Base-by-base conservation (phyloP, 768 basidiomycete species). In the Lentinula sp. region DNA sequence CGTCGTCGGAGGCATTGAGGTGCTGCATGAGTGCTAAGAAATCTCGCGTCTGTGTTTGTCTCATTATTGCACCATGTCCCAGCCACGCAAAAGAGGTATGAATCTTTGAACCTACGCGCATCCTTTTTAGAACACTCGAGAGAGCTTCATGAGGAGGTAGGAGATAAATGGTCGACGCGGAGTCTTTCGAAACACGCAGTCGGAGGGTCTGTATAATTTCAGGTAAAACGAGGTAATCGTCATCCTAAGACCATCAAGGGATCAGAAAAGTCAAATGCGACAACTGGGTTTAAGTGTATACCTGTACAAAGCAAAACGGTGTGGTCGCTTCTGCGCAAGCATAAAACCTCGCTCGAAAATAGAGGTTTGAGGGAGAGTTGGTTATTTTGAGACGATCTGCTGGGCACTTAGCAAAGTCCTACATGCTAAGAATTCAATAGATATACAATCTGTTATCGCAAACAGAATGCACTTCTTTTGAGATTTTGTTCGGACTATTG, bases 11-110 rank as follows among this genome's bases (percentile, higher is more conserved):
- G 42, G 77, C 69, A 39, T 80, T 74, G 39, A 86, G 69, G 16
- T 57, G 57, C 4, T 72, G 60, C 64, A 87, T 68, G 46, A 87
- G 74, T 13, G 71, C 68, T 16, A 87, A 68, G 66, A 87, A 89
- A 16, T 75, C 72, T 15, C 71, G 69, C 15, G 75, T 79, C 58
- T 72, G 70, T 18, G 75, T 74, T 52, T 75, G 76, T 61, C 65
- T 73, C 60, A 88, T 69, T 59, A 88, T 77, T 5, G 85, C 69
- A 18, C 87, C 87, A 67, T 89, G 76, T 10, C 87, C 85, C 7
- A 89, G 70, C 86, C 87, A 89, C 0, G 85, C 83, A 64, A 87
- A 84, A 1, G 83, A 74, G 2, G 84, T 82, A 64, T 84, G 79
- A 32, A 85, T 68, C 15, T 65, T 63, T 11, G 75, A 52, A 3